Percentiles rank a stretch among this genome's conserved stretches.
Evolutionary conservation across 163 green algal species (phyloP).

Genomic region (Chlamydomonas reinhardtii): DNA sequence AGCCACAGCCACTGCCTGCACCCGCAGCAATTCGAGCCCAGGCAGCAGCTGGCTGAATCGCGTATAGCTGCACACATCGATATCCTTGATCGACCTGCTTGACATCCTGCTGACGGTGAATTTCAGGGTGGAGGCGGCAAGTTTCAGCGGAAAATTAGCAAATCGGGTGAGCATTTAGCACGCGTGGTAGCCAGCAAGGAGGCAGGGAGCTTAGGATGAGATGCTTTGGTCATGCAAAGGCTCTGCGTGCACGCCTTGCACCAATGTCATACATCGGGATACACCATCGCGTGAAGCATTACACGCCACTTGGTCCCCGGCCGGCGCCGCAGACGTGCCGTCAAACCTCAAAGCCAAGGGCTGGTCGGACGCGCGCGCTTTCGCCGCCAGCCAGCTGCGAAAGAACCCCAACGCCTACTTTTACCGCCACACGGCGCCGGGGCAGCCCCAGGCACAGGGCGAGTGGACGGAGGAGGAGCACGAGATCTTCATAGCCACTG

Average conservation of each 20-base stretch:
- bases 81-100: no score
- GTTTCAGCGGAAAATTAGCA: slow-evolving; percentile 71
- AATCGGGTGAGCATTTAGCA: background rate
- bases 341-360: slow-evolving; percentile 57
- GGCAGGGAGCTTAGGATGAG: background rate
- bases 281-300: background rate
- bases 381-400: slow-evolving; percentile 70
- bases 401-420: slow-evolving; percentile 90
- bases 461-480: slow-evolving; percentile 82
- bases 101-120: no score
- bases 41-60: no score
- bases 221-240: no score
- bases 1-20: no score
- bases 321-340: slow-evolving; percentile 47
- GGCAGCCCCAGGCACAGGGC: slow-evolving; percentile 62
- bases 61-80: no score
- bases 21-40: no score
- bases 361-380: slow-evolving; percentile 70
- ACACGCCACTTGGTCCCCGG: background rate
- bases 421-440: slow-evolving; percentile 77
- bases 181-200: no score
- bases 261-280: background rate
- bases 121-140: slow-evolving; percentile 39
- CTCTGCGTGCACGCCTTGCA: background rate
- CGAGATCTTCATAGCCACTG: slow-evolving; percentile 73